phyloP scores from a whole-genome alignment of 768 basidiomycete species.

The Trametes gibbosa region DNA sequence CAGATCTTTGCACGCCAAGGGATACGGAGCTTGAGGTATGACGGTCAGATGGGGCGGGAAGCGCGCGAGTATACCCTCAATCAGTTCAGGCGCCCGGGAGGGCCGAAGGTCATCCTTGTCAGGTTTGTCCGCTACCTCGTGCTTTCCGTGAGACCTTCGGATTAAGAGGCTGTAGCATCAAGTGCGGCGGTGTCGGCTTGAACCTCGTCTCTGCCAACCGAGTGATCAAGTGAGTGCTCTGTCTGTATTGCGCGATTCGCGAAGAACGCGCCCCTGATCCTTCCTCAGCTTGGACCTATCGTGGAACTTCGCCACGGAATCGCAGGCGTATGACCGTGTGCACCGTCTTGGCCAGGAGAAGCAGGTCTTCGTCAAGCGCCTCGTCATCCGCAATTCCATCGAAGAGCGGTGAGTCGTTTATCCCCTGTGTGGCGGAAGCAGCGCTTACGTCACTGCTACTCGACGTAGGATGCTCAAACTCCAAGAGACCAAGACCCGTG shows the following conservation, averaged over 20 bases:
- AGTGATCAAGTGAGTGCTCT: slow-evolving; percentile 54
- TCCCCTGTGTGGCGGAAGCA: background rate
- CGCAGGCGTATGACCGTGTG: slow-evolving; percentile 59
- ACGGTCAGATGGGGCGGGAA: slow-evolving; percentile 62
- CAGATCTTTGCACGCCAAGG: slow-evolving; percentile 57
- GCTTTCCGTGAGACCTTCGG: background rate
- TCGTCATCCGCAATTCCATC: slow-evolving; percentile 65
- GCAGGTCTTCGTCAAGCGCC: slow-evolving; percentile 62
- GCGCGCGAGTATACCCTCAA: slow-evolving; percentile 49
- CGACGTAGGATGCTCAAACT: slow-evolving; percentile 59
- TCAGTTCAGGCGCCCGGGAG: slow-evolving; percentile 52
- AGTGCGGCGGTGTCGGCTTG: slow-evolving; percentile 65
- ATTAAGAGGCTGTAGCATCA: slow-evolving; percentile 40
- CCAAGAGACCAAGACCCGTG: slow-evolving; percentile 64
- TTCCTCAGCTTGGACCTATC: slow-evolving; percentile 59
- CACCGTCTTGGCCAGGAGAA: slow-evolving; percentile 74
- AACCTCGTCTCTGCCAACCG: slow-evolving; percentile 70
- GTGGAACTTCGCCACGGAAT: slow-evolving; percentile 73
- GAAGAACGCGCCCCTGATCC: background rate
- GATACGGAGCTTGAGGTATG: slow-evolving; percentile 57
- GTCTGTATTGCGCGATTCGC: background rate
- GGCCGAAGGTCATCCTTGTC: slow-evolving; percentile 64
- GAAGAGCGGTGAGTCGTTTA: slow-evolving; percentile 62
- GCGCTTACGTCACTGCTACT: background rate
- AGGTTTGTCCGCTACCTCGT: slow-evolving; percentile 40